Base-by-base conservation (phyloP, 371 early-diverging fungal species). In the Syncephalastrum racemosum region DNA sequence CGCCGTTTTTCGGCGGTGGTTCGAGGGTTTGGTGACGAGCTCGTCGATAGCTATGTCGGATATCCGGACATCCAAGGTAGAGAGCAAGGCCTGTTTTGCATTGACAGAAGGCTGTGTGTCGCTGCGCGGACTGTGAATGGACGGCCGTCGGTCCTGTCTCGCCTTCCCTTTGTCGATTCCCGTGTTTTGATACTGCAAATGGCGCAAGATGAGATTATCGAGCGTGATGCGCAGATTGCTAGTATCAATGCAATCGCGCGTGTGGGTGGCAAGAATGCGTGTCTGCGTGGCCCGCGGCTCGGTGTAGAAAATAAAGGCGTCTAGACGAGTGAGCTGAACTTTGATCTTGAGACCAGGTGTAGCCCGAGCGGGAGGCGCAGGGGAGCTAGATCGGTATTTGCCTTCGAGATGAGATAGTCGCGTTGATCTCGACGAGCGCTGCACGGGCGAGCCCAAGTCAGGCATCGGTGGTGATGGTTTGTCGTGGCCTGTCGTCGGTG, bases 161-260 rank as follows among this genome's bases (percentile, higher is more conserved):
- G 36, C 10, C 36, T 31, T 31, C 10, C 0, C 10, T 15, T 13
- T 45, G 41, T 47, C n/a, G 51, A 36, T 2, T 5, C 42, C 43
- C 18, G 16, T 42, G 8, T 49, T 44, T 4, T 60, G 50, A 41
- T 58, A 62, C 16, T 66, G 77, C 47, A 77, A 79, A n/a, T 74
- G 56, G 5, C 70, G 59, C 24, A 73, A 53, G 19, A 74, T 54
- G 18, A 79, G 46, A 6, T 71, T 63, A 42, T 73, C 60, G 15
- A 85, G 52, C 10, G 69, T 62, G 8, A 82, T 27, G 43, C 77
- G 74, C 31, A 83, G 25, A 70, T 88, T 83, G 18, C 64, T 68
- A 4, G 53, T 58, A 8, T 66, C 63, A 1, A 68, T 45, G 8
- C 12, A 31, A 12, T 31, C 36, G 36, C 36, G 36, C 36, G 10